Base-by-base conservation (phyloP, 139 green algal genomes). In the Nannochloris sp. region DNA sequence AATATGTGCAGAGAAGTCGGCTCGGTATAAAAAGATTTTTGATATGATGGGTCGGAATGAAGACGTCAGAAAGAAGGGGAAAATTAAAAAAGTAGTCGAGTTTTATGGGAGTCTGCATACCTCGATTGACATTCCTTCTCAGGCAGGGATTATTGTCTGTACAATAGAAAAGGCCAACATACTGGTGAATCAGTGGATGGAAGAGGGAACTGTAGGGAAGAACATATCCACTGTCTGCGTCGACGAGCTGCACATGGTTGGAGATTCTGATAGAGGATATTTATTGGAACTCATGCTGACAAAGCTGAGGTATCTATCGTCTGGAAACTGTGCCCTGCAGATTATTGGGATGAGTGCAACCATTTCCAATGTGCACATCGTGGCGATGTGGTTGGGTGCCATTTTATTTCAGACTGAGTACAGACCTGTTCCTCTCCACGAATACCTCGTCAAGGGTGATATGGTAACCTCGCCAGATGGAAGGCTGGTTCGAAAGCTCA, bases 291-390 rank as follows among this genome's bases (percentile, higher is more conserved):
- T 97, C 16, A 72, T 99, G 71, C 81, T 99, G 18, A 96, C 92
- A 48, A 99, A 98, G 75, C 77, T 99, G 56, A 55, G 83, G 21
- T 96, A 85, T 64, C 60, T 70, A 9, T 53, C 62, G 4, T 53
- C 62, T 24, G 74, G 19, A 54, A 5, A n/a, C 25, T 64, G 4
- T 16, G 68, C 73, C 24, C 46, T 92, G 61, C 91, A 98, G 79
- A 81, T 98, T 27, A 78, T 99, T 9, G 93, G 87, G 66, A 99
- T 99, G 93, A 87, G 66, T 57, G 93, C 92, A 34, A 98, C 93
- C 4, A 82, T 99, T 72, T 82, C 87, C 5, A 96, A 97, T 57
- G 81, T 87, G 11, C 74, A 78, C 24, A 74, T 23, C 4, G 72
- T 97, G 2, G 86, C 88, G 0, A 51, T 68, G 14, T 99, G 91